phyloP scores from a whole-genome alignment of 768 basidiomycete species.

The Suillus luteus region DNA sequence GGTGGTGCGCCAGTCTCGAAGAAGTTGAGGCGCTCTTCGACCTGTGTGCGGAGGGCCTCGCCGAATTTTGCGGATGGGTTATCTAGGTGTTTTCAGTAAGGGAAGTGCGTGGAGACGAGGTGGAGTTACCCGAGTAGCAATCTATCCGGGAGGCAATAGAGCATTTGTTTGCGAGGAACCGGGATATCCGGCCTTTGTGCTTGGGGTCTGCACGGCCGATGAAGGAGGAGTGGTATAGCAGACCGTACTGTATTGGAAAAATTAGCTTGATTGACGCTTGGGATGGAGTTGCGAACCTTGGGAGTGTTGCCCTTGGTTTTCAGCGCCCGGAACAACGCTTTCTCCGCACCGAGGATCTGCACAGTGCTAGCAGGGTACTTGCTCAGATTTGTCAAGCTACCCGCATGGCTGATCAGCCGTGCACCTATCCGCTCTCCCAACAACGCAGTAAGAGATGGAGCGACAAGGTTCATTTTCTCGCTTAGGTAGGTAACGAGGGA shows the following conservation, averaged over 20 bases:
- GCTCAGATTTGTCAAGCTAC: slow-evolving; percentile 93
- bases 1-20: slow-evolving; percentile 92
- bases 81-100: slow-evolving; percentile 42
- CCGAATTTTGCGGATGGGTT: slow-evolving; percentile 91
- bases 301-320: slow-evolving; percentile 99
- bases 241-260: slow-evolving; percentile 71
- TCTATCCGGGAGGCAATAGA: slow-evolving; percentile 97
- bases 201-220: slow-evolving; percentile 94
- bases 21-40: slow-evolving; percentile 93
- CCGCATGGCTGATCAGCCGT: slow-evolving; percentile 92
- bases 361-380: slow-evolving; percentile 99
- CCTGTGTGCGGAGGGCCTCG: slow-evolving; percentile 89
- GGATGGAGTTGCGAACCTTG: slow-evolving; percentile 53
- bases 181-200: slow-evolving; percentile 95
- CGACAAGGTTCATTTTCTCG: slow-evolving; percentile 98
- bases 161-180: slow-evolving; percentile 99
- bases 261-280: background rate
- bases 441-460: slow-evolving; percentile 88
- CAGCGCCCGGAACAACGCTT: slow-evolving; percentile 93
- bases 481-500: slow-evolving; percentile 82
- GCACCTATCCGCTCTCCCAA: slow-evolving; percentile 93
- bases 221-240: slow-evolving; percentile 96
- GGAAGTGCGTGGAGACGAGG: background rate
- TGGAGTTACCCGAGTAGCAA: slow-evolving; percentile 76
- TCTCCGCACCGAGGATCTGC: slow-evolving; percentile 97